Evolutionary conservation across 2,329 filamentous ascomycete genomes (phyloP), one percentile per base, ranked within the genome.

Genomic region (Exophiala aquamarina): DNA sequence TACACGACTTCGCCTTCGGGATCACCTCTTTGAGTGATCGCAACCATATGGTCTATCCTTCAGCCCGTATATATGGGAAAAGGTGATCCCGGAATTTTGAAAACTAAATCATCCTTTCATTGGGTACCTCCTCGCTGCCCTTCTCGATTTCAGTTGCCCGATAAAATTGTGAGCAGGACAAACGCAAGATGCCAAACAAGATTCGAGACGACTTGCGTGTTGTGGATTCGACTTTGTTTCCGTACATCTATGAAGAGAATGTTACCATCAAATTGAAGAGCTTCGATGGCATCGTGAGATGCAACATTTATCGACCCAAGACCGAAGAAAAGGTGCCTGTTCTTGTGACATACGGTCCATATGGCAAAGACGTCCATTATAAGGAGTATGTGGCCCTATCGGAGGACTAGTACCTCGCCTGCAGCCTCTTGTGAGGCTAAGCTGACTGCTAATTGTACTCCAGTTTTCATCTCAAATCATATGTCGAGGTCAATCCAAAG

Each of bases 281-380:
- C 29, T 59, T 56, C 5, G 59, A 66, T 26, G 70, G 72, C 2
- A 61, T 75, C 2, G 67, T 78, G 3, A 63, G 75, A 11, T 72
- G 68, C 59, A 79, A 78, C 59, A 68, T 78, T 2, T 79, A 77
- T 54, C 64, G 73, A 2, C 74, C 74, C 1, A 75, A 74, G 36
- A 53, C 46, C 5, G 36, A 52, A 1, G n/a, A 6, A 34, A 63
- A 74, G 69, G 73, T 57, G 39, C 84, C 84, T 0, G 83, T 86
- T 0, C 62, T 88, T 7, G 78, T 84, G 2, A 87, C 84, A 0
- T 88, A 88, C 54, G 84, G 84, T 0, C 84, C 85, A 0, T 88
- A 88, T 54, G 84, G 84, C 36, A 88, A 89, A 57, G 84, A 87
- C 56, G 84, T 87, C 26, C 77, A 73, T 15, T 87, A 87, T 61